These are phyloP conservation scores for Solanum piurae DNA, from an alignment of 257 asterid species.

Conservation along the genomic window DNA sequence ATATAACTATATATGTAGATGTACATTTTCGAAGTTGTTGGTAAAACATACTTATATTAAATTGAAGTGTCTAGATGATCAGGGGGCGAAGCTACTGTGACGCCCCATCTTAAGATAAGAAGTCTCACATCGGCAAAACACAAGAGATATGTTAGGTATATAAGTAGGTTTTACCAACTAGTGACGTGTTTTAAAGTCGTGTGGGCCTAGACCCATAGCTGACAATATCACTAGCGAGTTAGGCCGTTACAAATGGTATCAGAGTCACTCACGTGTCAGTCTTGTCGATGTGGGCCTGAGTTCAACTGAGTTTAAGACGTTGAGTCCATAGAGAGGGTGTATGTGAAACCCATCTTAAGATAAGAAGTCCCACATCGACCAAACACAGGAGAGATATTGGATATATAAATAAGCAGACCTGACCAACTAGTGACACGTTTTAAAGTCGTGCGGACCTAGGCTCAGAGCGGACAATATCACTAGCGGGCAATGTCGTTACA, in stretches of 20 bases:
- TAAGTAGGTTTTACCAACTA: neutral
- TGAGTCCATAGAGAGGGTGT: neutral
- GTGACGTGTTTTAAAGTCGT: neutral
- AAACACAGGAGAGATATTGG: fast-evolving
- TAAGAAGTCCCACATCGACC: neutral
- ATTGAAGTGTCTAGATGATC: neutral
- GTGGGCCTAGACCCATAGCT: neutral
- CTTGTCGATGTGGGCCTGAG: neutral
- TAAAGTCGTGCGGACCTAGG: fast-evolving
- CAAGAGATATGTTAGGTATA: too few relatives aligned
- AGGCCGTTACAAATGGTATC: too few relatives aligned
- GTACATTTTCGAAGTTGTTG: neutral
- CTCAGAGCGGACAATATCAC: too few relatives aligned
- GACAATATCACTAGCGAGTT: neutral
- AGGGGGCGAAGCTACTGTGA: too few relatives aligned
- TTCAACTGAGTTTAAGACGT: neutral
- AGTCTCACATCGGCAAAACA: too few relatives aligned
- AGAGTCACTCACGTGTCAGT: neutral
- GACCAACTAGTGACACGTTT: neutral
- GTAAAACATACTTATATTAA: too few relatives aligned
- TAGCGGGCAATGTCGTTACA: neutral
- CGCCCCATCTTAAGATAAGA: too few relatives aligned
- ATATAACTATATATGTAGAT: neutral
- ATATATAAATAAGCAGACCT: neutral
- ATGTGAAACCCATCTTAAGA: neutral